phyloP scores from a whole-genome alignment of 805 yeast species.

The Nakazawaea wickerhamii region DNA sequence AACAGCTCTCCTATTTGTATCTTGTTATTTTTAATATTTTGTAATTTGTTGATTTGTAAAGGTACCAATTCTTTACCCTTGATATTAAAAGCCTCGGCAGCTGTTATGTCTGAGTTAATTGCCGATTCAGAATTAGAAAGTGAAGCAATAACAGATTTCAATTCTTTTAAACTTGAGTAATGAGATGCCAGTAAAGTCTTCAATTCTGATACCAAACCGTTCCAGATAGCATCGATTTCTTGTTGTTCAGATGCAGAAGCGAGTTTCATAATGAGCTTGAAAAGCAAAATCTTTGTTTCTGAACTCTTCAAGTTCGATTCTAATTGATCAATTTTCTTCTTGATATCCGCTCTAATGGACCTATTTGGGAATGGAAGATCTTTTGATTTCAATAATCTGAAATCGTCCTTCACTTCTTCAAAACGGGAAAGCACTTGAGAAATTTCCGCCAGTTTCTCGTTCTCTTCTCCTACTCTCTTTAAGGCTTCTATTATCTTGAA shows the following conservation, averaged over 20 bases:
- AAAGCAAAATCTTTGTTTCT: constrained; percentile 21
- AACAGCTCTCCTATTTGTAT: constrained; percentile 9
- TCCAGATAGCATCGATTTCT: constrained; percentile 22
- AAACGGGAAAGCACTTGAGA: not conserved
- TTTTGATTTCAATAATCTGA: constrained; percentile 6
- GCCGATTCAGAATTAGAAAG: not conserved
- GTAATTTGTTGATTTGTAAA: constrained; percentile 1
- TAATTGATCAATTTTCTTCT: constrained; percentile 13
- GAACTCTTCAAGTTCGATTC: constrained; percentile 16
- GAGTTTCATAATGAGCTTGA: constrained; percentile 25
- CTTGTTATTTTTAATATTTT: not conserved
- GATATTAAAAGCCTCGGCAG: not conserved
- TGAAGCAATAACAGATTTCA: constrained; percentile 16
- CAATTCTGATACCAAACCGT: constrained; percentile 22
- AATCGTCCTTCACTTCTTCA: not conserved
- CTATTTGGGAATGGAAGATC: constrained; percentile 19
- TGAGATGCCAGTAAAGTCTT: constrained; percentile 20
- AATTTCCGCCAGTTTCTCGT: not conserved
- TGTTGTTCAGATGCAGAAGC: constrained; percentile 19
- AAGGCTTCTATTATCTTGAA: not conserved
- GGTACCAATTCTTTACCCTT: not conserved
- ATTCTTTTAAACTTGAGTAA: constrained; percentile 15
- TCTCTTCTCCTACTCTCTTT: not conserved
- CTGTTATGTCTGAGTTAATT: not conserved
- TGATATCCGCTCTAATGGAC: constrained; percentile 13